Percentiles rank a stretch among this genome's conserved stretches.
Conservation (phyloP, 2,329 filamentous ascomycete species). For the Bipolaris bicolor region DNA sequence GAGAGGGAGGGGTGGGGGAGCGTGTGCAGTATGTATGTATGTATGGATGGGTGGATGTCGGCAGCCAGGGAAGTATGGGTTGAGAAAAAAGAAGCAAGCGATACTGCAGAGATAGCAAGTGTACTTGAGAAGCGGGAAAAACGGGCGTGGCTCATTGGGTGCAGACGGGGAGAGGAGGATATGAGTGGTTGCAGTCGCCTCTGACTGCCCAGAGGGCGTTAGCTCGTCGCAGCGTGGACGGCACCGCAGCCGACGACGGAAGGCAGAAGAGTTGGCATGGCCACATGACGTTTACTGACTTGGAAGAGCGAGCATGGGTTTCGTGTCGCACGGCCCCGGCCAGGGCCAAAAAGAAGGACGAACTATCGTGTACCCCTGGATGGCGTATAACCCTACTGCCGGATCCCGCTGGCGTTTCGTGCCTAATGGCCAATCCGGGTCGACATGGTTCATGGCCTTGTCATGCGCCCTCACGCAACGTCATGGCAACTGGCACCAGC, state of each 20-base stretch:
- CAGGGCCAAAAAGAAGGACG: constrained; percentile 22
- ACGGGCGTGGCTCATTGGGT: constrained; percentile 26
- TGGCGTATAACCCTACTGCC: constrained; percentile 27
- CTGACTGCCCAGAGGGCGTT: constrained; percentile 17
- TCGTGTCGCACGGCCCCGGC: constrained; percentile 35
- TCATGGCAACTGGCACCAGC: constrained; percentile 32
- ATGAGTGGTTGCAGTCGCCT: constrained; percentile 38
- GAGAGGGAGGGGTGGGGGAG: background rate
- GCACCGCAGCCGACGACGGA: constrained; percentile 23
- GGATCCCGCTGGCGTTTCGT: constrained; percentile 32
- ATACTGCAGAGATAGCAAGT: constrained; percentile 17
- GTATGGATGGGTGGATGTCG: background rate
- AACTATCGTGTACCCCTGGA: constrained; percentile 27
- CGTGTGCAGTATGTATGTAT: background rate
- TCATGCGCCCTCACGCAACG: constrained; percentile 24
- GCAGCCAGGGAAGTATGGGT: background rate
- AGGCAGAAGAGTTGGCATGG: constrained; percentile 20
- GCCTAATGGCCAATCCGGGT: constrained; percentile 22
- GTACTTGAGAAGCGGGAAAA: constrained; percentile 29
- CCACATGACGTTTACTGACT: constrained; percentile 46
- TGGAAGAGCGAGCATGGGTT: constrained; percentile 27
- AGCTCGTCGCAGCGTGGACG: constrained; percentile 34
- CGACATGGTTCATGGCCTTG: constrained; percentile 6
- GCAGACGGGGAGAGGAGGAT: constrained; percentile 33
- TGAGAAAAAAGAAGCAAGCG: constrained; percentile 9